Evolutionary conservation across 2,329 filamentous ascomycete genomes (phyloP).

Genomic region (Trichoderma sp.): DNA sequence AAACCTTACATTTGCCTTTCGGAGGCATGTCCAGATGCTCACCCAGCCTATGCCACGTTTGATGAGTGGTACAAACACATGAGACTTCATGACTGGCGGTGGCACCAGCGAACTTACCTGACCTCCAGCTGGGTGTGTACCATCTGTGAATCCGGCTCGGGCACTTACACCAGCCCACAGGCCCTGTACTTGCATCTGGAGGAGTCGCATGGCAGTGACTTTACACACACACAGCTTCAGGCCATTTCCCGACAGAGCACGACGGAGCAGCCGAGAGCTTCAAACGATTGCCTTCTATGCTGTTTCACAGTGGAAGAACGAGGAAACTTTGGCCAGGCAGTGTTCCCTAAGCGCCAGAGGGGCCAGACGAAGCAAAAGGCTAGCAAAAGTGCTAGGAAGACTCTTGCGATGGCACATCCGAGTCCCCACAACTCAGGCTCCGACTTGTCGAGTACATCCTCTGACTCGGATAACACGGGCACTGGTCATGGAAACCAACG

Average conservation of each 20-base stretch:
- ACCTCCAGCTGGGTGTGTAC: conserved; percentile 20
- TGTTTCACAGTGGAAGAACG: conserved; percentile 11
- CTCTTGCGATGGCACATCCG: not conserved
- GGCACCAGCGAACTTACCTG: conserved; percentile 16
- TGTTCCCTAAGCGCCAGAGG: conserved; percentile 2
- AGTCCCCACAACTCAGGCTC: not conserved
- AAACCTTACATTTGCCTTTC: conserved; percentile 29
- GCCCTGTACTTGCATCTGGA: not conserved
- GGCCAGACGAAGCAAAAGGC: not conserved
- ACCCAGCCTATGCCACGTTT: conserved; percentile 9
- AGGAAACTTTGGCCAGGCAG: not conserved
- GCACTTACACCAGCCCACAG: not conserved
- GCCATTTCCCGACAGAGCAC: conserved; percentile 27
- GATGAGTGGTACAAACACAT: conserved; percentile 25
- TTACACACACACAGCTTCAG: not conserved
- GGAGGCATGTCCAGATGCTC: conserved; percentile 4
- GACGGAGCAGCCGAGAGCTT: conserved; percentile 20
- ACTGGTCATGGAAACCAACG: not conserved
- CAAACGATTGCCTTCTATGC: conserved; percentile 25
- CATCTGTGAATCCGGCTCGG: not conserved
- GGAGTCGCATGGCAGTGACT: not conserved
- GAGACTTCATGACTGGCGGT: conserved; percentile 14
- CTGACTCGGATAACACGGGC: not conserved
- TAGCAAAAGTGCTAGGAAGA: not conserved
- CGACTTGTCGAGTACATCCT: not conserved